Base-by-base conservation (phyloP, 306 rosid genomes). In the Boehmeria nivea region DNA sequence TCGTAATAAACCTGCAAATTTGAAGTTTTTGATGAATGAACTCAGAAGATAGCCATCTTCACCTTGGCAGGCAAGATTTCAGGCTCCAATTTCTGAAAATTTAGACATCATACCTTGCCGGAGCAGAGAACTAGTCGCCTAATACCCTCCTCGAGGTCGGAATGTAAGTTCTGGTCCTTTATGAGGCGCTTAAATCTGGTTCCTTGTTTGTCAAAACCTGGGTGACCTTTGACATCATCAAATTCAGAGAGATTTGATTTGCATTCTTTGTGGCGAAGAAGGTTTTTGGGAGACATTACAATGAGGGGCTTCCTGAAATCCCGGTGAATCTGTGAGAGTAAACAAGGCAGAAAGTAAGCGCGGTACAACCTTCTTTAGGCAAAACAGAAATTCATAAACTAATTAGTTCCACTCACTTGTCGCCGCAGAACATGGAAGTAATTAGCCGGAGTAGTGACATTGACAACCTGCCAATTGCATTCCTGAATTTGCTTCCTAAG, bases 131-230 rank as follows among this genome's bases (percentile, higher is more conserved):
- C 78, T 20, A 93, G 70, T n/a, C 95, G 80, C 54, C 99, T 83
- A 64, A 87, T 79, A 66, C 99, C 88, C 84, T 81, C 82, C 81
- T 93, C 99, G 31, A 61, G 57, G 58, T 77, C 68, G 56, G 96
- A 77, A 71, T 83, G 96, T 40, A 23, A 23, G 63, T 93, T 87
- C 78, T 74, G 94, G 72, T 93, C 99, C 72, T 87, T 85, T 26
- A 93, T 85, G 53, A 93, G 90, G 24, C 95, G 99, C 76, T 93
- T 93, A 76, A 91, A 91, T 81, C 96, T 75, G 66, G 99, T 91
- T 50, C 99, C 99, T 70, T 91, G 96, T 65, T 91, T 85, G 83
- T 91, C 99, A 67, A 93, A 93, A 69, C 99, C 99, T 42, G 95
- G 84, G 71, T 93, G 99, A 59, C 99, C 99, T 84, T 83, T 83